A percentile compares a stretch with the other conserved stretches of the same genome.
Conservation (phyloP, 2,329 filamentous ascomycete species). For the Colletotrichum navitas region DNA sequence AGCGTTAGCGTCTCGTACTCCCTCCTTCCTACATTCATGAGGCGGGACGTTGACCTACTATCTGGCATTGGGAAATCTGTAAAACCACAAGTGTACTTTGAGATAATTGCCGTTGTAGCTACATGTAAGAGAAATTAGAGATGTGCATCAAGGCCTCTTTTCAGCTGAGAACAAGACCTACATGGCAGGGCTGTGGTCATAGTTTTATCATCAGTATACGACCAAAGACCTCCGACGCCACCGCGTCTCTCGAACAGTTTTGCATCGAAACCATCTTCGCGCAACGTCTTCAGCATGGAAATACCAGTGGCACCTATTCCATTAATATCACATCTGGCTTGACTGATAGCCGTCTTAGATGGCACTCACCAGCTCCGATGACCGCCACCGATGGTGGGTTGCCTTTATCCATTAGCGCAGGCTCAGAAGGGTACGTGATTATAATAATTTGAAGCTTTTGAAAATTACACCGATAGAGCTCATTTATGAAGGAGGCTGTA, state of each 20-base stretch:
- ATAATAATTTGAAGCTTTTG: rapidly evolving
- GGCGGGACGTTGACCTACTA: constrained; percentile 45
- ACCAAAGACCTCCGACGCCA: constrained; percentile 59
- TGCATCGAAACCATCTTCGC: constrained; percentile 59
- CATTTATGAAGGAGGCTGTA: too few relatives aligned
- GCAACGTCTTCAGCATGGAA: constrained; percentile 55
- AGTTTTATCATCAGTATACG: constrained; percentile 52
- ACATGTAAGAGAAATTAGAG: neutral
- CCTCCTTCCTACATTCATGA: neutral
- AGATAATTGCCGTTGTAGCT: constrained; percentile 52
- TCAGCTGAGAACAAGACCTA: constrained; percentile 40
- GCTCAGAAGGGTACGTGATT: rapidly evolving
- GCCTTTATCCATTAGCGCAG: neutral
- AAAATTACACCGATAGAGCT: neutral
- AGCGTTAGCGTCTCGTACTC: neutral
- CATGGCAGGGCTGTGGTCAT: constrained; percentile 52
- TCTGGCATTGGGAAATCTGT: constrained; percentile 59
- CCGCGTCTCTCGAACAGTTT: constrained; percentile 55
- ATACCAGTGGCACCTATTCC: constrained; percentile 47
- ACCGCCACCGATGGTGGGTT: constrained; percentile 42
- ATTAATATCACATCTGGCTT: neutral
- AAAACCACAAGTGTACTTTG: constrained; percentile 55
- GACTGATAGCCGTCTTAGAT: neutral
- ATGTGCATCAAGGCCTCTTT: neutral
- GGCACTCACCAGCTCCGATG: constrained; percentile 44